These are phyloP conservation scores for Flaveria floridana DNA, from an alignment of 140 eudicot species.

Conservation along the genomic window DNA sequence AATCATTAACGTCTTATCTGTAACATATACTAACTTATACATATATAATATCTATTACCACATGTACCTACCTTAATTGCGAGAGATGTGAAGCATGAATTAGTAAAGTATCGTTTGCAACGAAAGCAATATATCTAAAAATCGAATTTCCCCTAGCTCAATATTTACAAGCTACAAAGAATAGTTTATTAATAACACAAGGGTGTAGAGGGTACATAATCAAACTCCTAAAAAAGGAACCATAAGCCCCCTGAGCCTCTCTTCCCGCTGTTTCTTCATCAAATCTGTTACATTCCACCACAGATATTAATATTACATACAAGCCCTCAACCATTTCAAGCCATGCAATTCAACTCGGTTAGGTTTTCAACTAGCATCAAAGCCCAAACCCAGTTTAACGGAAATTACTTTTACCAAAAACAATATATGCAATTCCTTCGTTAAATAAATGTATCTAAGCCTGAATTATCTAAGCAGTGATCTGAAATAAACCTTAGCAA, in stretches of 20 bases:
- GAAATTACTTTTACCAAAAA: neutral
- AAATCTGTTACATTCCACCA: slow-evolving; percentile 9
- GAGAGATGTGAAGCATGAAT: neutral
- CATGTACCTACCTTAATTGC: too few species aligned
- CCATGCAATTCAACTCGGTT: neutral
- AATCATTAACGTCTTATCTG: too few species aligned
- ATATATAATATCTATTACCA: too few species aligned
- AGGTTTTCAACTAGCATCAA: neutral
- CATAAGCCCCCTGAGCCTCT: neutral
- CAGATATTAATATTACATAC: neutral
- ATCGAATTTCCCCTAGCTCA: neutral
- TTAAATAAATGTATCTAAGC: slow-evolving; percentile 6
- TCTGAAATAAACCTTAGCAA: slow-evolving; percentile 5
- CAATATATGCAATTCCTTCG: neutral
- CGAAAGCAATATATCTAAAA: neutral
- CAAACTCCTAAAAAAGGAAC: slow-evolving; percentile 8
- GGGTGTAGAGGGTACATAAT: slow-evolving; percentile 5
- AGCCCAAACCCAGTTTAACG: neutral
- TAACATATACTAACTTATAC: too few species aligned
- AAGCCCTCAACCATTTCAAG: neutral
- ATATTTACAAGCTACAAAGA: slow-evolving; percentile 29
- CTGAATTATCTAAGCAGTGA: neutral
- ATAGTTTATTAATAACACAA: slow-evolving; percentile 12
- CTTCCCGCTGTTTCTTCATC: slow-evolving; percentile 4
- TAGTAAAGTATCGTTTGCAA: neutral